Evolutionary conservation across 345 rosid species (phyloP), one percentile per base, ranked within the genome.

Genomic region (Excoecaria agallocha): DNA sequence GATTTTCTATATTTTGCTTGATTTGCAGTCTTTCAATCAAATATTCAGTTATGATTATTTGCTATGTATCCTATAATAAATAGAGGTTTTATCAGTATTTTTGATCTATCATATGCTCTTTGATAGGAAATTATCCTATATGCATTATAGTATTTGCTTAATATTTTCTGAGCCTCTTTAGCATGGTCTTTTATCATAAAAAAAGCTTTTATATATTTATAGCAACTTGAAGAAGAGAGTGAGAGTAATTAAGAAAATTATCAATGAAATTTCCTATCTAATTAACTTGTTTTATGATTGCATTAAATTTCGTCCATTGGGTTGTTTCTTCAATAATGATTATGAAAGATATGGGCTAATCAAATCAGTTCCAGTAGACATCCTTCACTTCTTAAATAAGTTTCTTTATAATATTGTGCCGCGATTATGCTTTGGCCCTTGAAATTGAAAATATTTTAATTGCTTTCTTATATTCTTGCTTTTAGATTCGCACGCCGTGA

Each of bases 1-100:
- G 83, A 19, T 69, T 76, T 37, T 63, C 13, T 50, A 20, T 35
- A 49, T 38, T 58, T 50, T 72, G 61, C 74, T 58, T 43, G 54
- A 15, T 58, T 63, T 55, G 30, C 30, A 30, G 30, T 30, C 30
- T 15, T 39, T 30, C 45, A 20, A 12, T 71, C 66, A 17, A 58
- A 50, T 20, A 9, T 19, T n/a, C 22, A 48, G 52, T 56, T 55
- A 10, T 66, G 71, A 74, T 74, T 41, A 38, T 66, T 43, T 45
- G 22, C 55, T 43, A 22, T 7, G n/a, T n/a, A n/a, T n/a, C n/a
- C n/a, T n/a, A n/a, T n/a, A n/a, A n/a, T n/a, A n/a, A n/a, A n/a
- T n/a, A n/a, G n/a, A n/a, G n/a, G n/a, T n/a, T n/a, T n/a, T n/a
- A n/a, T n/a, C n/a, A n/a, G n/a, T n/a, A n/a, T n/a, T n/a, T n/a